Base-by-base conservation (phyloP, 1,284 basidiomycete species). In the Microbotryomycetes sp. region DNA sequence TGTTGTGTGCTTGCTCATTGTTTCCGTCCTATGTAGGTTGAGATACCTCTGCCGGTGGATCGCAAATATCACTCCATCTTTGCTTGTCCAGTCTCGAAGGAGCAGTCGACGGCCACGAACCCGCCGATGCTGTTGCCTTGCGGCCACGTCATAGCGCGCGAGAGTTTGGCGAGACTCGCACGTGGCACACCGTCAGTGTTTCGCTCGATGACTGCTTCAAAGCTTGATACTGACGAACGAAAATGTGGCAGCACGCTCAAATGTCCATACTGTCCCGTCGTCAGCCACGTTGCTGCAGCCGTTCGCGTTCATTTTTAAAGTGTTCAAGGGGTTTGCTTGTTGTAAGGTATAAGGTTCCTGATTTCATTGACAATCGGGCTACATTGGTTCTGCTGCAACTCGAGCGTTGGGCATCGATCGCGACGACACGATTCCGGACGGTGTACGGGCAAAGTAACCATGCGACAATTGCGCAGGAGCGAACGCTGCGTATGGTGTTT, bases 61-160 rank as follows among this genome's bases (percentile, higher is more conserved):
- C 85, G 89, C 69, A 81, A 91, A 29, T 97, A 94, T 76, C 96
- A 99, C 75, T 96, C 92, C 1, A 88, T 96, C 61, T 98, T 99
- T 74, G 86, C 91, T 47, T 99, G 96, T 75, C 91, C 96, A 1
- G 94, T 99, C 29, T 94, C 90, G 16, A 98, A 97, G 76, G 94
- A 98, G 73, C 67, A 69, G 48, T 85, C 91, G 15, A 94, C 90
- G 1, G 88, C 92, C 56, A 75, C 81, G 61, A 99, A 98, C 74
- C 96, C 93, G 23, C 94, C 94, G 0, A 96, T 96, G 89, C 93
- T 97, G 89, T 85, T 98, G 80, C 78, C 80, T 1, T 98, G 94
- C 73, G 94, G 94, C 1, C 96, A 99, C 76, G 91, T 94, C 41
- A 85, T 97, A 53, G 86, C 89, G 2, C 86, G 87, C 72, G 92